Evolutionary conservation across 148 eudicot genomes (phyloP).

Genomic region (Linanthus parryae): DNA sequence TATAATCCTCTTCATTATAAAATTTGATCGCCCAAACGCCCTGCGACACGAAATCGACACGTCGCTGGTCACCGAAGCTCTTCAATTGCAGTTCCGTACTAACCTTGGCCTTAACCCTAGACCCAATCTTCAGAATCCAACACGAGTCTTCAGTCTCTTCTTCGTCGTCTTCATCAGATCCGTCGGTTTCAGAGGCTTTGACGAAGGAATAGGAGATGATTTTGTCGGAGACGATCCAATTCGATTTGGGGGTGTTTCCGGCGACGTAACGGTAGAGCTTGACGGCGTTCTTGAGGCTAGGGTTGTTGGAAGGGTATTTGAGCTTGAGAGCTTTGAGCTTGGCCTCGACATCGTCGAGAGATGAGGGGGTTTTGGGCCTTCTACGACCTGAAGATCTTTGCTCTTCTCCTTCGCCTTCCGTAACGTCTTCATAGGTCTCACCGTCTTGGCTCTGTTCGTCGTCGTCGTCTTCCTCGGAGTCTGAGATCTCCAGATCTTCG

Average conservation of each 20-base stretch:
- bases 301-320: conserved; percentile 38
- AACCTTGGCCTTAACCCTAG: conserved; percentile 38
- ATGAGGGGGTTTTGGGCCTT: conserved; percentile 34
- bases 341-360: conserved; percentile 58
- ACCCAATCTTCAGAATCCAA: conserved; percentile 51
- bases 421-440: conserved; percentile 23
- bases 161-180: conserved; percentile 15
- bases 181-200: conserved; percentile 10
- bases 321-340: conserved; percentile 59
- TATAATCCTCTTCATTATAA: conserved; percentile 29
- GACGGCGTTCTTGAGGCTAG: conserved; percentile 32
- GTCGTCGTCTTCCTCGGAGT: conserved; percentile 36
- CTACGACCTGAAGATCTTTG: conserved; percentile 11
- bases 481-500: conserved; percentile 52
- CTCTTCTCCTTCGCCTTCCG: conserved; percentile 24
- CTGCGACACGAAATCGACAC: conserved; percentile 49
- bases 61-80: conserved; percentile 38
- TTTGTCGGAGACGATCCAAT: conserved; percentile 46
- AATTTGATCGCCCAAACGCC: conserved; percentile 75
- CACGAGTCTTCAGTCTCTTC: conserved; percentile 4
- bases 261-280: conserved; percentile 55
- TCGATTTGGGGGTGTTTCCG: conserved; percentile 44
- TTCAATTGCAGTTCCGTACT: conserved; percentile 42
- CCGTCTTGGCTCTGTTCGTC: conserved; percentile 24
- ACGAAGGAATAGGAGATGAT: conserved; percentile 32